Base-by-base conservation (phyloP, 2,329 filamentous ascomycete genomes). In the Beauveria rudraprayagi region DNA sequence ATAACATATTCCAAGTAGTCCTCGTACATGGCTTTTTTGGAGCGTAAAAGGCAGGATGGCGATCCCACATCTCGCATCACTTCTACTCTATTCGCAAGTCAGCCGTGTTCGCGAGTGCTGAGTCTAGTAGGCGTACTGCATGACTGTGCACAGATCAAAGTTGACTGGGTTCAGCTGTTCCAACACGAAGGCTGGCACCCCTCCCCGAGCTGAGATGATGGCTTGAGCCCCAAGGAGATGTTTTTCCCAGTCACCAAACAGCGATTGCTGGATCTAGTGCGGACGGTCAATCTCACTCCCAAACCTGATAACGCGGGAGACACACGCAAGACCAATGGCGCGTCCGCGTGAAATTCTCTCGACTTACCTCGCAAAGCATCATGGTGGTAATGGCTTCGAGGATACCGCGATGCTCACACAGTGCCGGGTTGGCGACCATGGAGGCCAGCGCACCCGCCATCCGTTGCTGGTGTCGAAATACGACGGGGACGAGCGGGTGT, bases 201-300 rank as follows among this genome's bases (percentile, higher is more conserved):
- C 58, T n/a, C 61, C 61, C n/a, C 63, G 53, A 1, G 61, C 34
- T 3, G 61, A 28, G 14, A 65, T 63, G 53, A 65, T 62, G 40
- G 60, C 53, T 14, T 61, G 60, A 11, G 63, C 63, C 3, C 62
- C 63, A 3, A 56, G 34, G 14, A 65, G 60, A 58, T 65, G 62
- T 2, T 51, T 55, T 3, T 51, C 41, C 64, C 62, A 65, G 7
- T 59, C 52, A 10, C 64, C 62, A 62, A 64, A 65, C 14, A 59
- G 48, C 14, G 62, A 65, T 24, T 65, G 64, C 24, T 65, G 62
- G 10, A 65, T 52, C 62, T 63, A 40, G 4, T 3, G 54, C 54
- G 5, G 17, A 11, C 24, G n/a, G 40, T 47, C 26, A 56, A 34
- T 7, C 16, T 22, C 47, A 34, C 43, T 37, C 30, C 1, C 11